Conservation (phyloP, 2,329 filamentous ascomycete species). For the Pseudocercospora vitis region DNA sequence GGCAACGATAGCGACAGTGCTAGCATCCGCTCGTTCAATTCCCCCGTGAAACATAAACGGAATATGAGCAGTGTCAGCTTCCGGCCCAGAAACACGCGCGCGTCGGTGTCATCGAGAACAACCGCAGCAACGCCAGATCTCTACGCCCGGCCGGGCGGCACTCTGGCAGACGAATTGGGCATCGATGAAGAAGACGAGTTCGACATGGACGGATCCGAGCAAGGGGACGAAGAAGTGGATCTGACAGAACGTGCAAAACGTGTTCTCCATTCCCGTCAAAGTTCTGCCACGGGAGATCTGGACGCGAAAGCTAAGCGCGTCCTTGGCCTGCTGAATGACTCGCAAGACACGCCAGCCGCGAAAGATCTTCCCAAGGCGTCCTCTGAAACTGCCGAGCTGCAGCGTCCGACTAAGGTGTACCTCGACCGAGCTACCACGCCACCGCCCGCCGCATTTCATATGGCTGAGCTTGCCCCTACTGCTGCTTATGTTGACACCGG, state of each 20-base stretch:
- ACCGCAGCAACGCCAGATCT: constrained; percentile 39
- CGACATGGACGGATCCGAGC: constrained; percentile 54
- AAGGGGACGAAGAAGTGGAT: constrained; percentile 64
- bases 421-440: constrained; percentile 28
- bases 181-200: constrained; percentile 76
- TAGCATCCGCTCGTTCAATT: constrained; percentile 60
- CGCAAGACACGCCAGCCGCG: constrained; percentile 16
- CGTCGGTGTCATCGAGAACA: constrained; percentile 27
- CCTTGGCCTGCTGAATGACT: constrained; percentile 38
- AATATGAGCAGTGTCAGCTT: constrained; percentile 38
- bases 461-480: constrained; percentile 27
- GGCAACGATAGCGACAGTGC: constrained; percentile 64
- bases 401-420: constrained; percentile 17
- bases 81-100: constrained; percentile 24
- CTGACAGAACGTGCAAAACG: constrained; percentile 43
- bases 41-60: constrained; percentile 33
- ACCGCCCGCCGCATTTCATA: constrained; percentile 16
- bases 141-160: constrained; percentile 68
- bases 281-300: constrained; percentile 35
- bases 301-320: constrained; percentile 51
- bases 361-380: constrained; percentile 16
- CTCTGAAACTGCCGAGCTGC: constrained; percentile 17
- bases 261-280: constrained; percentile 44
- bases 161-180: constrained; percentile 85
- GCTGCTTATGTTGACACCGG: constrained; percentile 69